phyloP scores from a whole-genome alignment of 2,329 filamentous ascomycete genomes.

The Ploettnerulaceae sp. region DNA sequence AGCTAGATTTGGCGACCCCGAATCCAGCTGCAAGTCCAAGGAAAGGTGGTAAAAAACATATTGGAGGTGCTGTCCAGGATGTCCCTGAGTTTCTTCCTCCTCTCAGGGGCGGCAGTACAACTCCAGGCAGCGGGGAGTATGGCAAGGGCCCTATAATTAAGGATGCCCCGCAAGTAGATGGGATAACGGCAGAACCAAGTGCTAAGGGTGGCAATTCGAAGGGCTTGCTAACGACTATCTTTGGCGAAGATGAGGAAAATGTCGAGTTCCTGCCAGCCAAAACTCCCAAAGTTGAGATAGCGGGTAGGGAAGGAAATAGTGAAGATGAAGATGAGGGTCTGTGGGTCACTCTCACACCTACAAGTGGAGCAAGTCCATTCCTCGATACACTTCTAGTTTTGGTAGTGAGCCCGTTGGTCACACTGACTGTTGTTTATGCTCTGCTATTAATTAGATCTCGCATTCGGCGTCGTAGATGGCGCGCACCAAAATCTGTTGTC shows the following conservation, averaged over 20 bases:
- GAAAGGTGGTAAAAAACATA: conserved; percentile 26
- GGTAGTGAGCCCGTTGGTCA: conserved; percentile 91
- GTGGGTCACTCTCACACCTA: conserved; percentile 94
- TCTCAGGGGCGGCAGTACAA: conserved; percentile 61
- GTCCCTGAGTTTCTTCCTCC: conserved; percentile 32
- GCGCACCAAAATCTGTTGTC: conserved; percentile 95
- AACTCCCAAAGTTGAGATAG: conserved; percentile 11
- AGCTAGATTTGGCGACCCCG: conserved; percentile 28
- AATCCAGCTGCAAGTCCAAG: conserved; percentile 16
- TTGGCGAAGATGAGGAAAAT: conserved; percentile 42
- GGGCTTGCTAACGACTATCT: conserved; percentile 46
- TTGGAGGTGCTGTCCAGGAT: conserved; percentile 28
- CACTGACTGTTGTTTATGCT: conserved; percentile 87
- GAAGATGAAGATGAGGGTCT: conserved; percentile 65
- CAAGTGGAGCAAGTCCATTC: conserved; percentile 84
- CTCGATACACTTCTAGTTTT: conserved; percentile 94
- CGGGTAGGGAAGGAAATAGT: conserved; percentile 33
- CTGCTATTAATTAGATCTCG: conserved; percentile 81
- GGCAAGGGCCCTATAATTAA: conserved; percentile 17
- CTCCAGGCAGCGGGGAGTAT: conserved; percentile 70
- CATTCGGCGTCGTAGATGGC: conserved; percentile 84
- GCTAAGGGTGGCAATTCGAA: conserved; percentile 25
- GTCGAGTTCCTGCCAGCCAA: conserved; percentile 30
- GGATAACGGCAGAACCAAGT: conserved; percentile 14
- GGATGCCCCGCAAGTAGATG: conserved; percentile 30